A percentile compares a stretch with the other conserved stretches of the same genome.
phyloP scores from a whole-genome alignment of 2,329 filamentous ascomycete genomes.

The Xylogone sp. region DNA sequence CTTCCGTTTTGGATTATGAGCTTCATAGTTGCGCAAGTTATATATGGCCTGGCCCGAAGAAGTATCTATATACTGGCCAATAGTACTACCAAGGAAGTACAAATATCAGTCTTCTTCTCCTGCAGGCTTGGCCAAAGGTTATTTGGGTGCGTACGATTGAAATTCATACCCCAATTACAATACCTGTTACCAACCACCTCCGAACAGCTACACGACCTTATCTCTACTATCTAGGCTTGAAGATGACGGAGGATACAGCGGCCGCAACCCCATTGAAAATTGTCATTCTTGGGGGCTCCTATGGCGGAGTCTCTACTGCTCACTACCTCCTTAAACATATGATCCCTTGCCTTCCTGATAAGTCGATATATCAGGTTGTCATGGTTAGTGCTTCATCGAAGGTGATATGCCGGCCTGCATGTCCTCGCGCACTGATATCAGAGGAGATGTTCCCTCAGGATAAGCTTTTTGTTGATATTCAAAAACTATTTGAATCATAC shows the following conservation, averaged over 20 bases:
- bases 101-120: no score
- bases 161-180: no score
- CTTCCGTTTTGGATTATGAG: no score
- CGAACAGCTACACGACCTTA: no score
- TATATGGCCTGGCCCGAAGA: no score
- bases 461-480: conserved; percentile 41
- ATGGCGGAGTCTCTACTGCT: conserved; percentile 45
- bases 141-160: no score
- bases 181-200: no score
- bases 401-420: conserved; percentile 38
- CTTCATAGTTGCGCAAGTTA: no score
- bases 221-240: no score
- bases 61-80: no score
- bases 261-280: conserved; percentile 27
- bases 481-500: conserved; percentile 36
- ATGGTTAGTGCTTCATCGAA: conserved; percentile 39
- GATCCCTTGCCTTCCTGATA: conserved; percentile 35
- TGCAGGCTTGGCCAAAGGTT: no score
- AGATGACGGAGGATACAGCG: neutral
- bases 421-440: conserved; percentile 43
- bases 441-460: conserved; percentile 38
- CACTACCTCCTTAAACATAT: conserved; percentile 52
- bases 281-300: conserved; percentile 50
- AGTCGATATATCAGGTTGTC: conserved; percentile 34
- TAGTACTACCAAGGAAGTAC: no score